Conservation (phyloP, 129 eudicot species). For the Ambrosia artemisiifolia region DNA sequence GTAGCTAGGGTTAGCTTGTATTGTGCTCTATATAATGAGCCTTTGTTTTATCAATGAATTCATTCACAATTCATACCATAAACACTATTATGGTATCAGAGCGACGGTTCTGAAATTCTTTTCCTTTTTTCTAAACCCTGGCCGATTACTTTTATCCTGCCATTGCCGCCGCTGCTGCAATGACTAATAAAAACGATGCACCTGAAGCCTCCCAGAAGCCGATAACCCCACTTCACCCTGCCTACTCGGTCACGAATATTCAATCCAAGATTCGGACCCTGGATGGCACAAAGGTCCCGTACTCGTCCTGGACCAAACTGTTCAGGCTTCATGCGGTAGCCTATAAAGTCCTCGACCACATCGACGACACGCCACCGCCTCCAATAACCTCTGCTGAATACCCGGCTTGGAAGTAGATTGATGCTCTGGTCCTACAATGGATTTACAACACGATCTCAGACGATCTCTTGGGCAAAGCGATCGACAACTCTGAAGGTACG, state of each 20-base stretch:
- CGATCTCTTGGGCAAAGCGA: neutral
- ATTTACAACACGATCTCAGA: neutral
- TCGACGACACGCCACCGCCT: neutral
- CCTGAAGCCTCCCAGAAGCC: too few relatives aligned
- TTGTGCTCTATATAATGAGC: too few relatives aligned
- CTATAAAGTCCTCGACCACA: neutral
- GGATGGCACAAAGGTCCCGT: neutral
- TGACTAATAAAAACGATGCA: too few relatives aligned
- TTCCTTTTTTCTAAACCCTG: too few relatives aligned
- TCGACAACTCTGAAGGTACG: too few relatives aligned
- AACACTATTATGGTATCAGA: too few relatives aligned
- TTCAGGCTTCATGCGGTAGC: neutral
- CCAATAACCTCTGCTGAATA: neutral
- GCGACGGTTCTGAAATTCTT: too few relatives aligned
- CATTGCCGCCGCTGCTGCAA: too few relatives aligned
- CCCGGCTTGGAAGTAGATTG: neutral
- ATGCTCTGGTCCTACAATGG: neutral
- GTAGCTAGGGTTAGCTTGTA: too few relatives aligned
- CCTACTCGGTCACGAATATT: neutral
- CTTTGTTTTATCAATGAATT: too few relatives aligned
- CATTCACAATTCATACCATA: too few relatives aligned
- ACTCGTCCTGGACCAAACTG: neutral
- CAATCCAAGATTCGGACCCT: neutral
- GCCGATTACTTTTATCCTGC: too few relatives aligned
- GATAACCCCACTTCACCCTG: neutral